Evolutionary conservation across 495 filamentous ascomycete genomes (phyloP).

Genomic region (Daldinia bambusicola): DNA sequence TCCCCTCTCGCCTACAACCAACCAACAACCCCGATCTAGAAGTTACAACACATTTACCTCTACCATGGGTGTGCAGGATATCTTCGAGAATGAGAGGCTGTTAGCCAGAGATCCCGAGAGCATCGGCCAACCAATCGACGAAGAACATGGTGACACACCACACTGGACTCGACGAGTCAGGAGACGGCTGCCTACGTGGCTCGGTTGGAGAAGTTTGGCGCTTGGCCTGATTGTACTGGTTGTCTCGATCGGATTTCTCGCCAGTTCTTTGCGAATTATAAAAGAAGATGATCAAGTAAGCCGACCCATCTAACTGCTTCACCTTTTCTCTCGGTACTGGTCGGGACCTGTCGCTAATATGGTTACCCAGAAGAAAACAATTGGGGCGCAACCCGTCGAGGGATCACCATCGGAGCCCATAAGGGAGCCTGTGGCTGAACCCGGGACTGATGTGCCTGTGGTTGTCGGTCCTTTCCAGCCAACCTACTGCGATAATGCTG

Average conservation of each 20-base stretch:
- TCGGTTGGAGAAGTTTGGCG: conserved; percentile 39
- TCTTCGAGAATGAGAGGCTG: conserved; percentile 49
- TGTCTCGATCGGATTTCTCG: conserved; percentile 46
- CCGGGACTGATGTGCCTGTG: conserved; percentile 21
- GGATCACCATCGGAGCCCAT: conserved; percentile 11
- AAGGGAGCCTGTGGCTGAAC: conserved; percentile 24
- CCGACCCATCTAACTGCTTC: conserved; percentile 14
- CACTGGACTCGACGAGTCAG: conserved; percentile 49
- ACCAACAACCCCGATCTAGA: conserved; percentile 27
- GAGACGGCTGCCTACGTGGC: conserved; percentile 42
- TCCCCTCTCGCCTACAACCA: conserved; percentile 29
- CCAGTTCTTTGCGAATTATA: conserved; percentile 28
- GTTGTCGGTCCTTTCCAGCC: conserved; percentile 29
- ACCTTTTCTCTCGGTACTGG: conserved; percentile 1
- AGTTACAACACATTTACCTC: conserved; percentile 56
- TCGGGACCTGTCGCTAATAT: conserved; percentile 27
- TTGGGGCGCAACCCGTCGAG: conserved; percentile 20
- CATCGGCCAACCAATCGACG: conserved; percentile 49
- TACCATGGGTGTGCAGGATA: conserved; percentile 51
- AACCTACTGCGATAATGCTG: conserved; percentile 45
- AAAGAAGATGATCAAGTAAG: conserved; percentile 44
- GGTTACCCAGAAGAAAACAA: conserved; percentile 29
- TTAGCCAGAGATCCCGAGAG: conserved; percentile 54
- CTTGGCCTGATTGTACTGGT: conserved; percentile 46
- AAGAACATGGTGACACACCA: conserved; percentile 30